Evolutionary conservation across 2,329 filamentous ascomycete genomes (phyloP).

Genomic region (Apiospora malaysiana): DNA sequence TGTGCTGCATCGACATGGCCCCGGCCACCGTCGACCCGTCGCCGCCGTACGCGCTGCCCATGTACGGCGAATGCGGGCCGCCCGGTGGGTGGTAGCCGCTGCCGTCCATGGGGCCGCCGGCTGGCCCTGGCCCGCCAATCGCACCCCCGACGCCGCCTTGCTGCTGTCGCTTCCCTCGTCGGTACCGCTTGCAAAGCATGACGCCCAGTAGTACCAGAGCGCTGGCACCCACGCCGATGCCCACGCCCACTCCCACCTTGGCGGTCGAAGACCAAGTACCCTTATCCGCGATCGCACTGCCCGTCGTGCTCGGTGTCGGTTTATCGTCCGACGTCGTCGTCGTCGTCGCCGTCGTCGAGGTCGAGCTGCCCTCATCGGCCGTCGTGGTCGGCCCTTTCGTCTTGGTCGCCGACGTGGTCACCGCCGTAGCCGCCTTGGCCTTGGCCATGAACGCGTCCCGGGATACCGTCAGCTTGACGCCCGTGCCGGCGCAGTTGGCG

Average conservation of each 20-base stretch:
- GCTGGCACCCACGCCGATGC: constrained; percentile 33
- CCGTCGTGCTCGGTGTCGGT: constrained; percentile 37
- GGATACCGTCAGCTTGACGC: constrained; percentile 49
- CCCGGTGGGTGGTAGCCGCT: neutral
- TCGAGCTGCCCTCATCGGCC: constrained; percentile 27
- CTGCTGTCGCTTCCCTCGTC: constrained; percentile 27
- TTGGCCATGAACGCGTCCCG: constrained; percentile 48
- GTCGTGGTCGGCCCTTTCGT: constrained; percentile 27
- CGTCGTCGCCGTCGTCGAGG: constrained; percentile 27
- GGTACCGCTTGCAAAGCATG: constrained; percentile 39
- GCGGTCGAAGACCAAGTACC: constrained; percentile 31
- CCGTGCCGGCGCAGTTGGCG: constrained; percentile 49
- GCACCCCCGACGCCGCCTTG: neutral
- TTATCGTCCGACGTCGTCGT: constrained; percentile 24
- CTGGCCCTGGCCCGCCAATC: too few relatives aligned
- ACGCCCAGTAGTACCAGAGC: constrained; percentile 27
- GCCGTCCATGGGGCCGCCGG: neutral
- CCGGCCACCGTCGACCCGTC: neutral
- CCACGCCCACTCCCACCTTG: constrained; percentile 47
- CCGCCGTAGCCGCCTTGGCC: constrained; percentile 34
- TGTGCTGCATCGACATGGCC: neutral
- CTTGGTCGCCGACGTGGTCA: constrained; percentile 28
- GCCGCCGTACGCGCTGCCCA: neutral
- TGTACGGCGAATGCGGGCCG: neutral
- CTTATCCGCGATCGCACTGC: neutral